phyloP scores from a whole-genome alignment of 805 yeast species.

The Schwanniomyces yamadae region DNA sequence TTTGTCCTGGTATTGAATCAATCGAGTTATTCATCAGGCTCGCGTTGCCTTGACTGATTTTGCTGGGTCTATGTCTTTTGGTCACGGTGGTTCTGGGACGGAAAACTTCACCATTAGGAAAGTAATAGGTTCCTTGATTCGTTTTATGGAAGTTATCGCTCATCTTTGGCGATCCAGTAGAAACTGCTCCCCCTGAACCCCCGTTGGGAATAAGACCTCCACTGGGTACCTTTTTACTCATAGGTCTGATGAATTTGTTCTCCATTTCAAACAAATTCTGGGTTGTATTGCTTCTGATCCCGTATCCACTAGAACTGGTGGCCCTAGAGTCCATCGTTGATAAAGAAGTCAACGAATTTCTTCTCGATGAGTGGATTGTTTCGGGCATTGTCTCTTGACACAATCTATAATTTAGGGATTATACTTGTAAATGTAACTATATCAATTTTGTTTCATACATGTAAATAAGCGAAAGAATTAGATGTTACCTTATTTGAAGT shows the following conservation, averaged over 20 bases:
- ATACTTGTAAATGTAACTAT: too few species aligned
- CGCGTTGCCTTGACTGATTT: conserved; percentile 11
- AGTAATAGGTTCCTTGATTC: conserved; percentile 31
- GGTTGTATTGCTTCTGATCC: conserved; percentile 36
- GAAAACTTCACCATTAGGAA: conserved; percentile 57
- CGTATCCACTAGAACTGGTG: background rate
- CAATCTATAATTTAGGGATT: too few species aligned
- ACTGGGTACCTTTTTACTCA: conserved; percentile 25
- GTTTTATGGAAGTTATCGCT: conserved; percentile 10
- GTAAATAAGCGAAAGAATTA: too few species aligned
- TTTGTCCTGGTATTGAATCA: too few species aligned
- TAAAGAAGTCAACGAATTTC: conserved; percentile 32
- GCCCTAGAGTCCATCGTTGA: conserved; percentile 15
- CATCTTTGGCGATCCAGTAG: conserved; percentile 1
- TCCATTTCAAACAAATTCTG: conserved; percentile 39
- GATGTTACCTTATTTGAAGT: too few species aligned
- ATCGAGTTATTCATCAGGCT: conserved; percentile 1
- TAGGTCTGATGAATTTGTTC: conserved; percentile 36
- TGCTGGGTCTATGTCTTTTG: conserved; percentile 40
- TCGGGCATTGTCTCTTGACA: conserved; percentile 1
- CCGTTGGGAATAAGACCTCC: too few species aligned
- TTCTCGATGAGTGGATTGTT: conserved; percentile 19
- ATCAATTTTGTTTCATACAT: too few species aligned
- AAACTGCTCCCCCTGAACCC: background rate
- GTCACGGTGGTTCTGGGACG: conserved; percentile 44